Conservation (phyloP, 768 basidiomycete genomes). For the Suillus plorans region DNA sequence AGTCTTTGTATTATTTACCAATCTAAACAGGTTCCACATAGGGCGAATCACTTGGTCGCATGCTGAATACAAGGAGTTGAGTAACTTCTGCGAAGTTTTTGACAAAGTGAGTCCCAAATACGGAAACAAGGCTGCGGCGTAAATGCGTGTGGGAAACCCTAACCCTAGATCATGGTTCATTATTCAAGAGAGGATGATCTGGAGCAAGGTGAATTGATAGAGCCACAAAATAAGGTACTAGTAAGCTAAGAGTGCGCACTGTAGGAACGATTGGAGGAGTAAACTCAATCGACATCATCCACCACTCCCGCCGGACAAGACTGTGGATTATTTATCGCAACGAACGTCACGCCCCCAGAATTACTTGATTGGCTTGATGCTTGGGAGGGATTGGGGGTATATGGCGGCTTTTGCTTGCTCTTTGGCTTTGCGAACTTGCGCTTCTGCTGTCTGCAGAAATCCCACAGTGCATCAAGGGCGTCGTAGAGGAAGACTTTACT, state of each 20-base stretch:
- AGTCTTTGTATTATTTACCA: conserved; percentile 15
- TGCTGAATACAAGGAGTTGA: conserved; percentile 11
- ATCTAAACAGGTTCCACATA: background rate
- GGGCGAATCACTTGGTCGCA: background rate
- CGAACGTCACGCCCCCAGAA: conserved; percentile 12
- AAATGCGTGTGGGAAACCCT: conserved; percentile 9
- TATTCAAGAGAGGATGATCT: background rate
- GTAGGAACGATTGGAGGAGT: background rate
- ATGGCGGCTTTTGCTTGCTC: background rate
- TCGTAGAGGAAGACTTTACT: conserved; percentile 53
- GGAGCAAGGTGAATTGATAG: background rate
- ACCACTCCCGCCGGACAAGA: conserved; percentile 20
- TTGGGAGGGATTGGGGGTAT: background rate
- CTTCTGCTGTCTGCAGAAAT: conserved; percentile 52
- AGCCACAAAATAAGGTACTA: conserved; percentile 10
- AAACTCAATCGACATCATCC: conserved; percentile 33
- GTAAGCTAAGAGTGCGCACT: conserved; percentile 14
- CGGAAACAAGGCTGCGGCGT: conserved; percentile 26
- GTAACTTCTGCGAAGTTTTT: background rate
- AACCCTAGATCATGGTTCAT: conserved; percentile 9
- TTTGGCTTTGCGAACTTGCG: conserved; percentile 27
- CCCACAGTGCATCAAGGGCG: conserved; percentile 46
- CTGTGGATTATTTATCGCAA: conserved; percentile 4
- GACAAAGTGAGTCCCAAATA: conserved; percentile 30
- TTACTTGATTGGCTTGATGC: background rate